Evolutionary conservation across 257 asterid genomes (phyloP).

Genomic region (Anisodus tanguticus): DNA sequence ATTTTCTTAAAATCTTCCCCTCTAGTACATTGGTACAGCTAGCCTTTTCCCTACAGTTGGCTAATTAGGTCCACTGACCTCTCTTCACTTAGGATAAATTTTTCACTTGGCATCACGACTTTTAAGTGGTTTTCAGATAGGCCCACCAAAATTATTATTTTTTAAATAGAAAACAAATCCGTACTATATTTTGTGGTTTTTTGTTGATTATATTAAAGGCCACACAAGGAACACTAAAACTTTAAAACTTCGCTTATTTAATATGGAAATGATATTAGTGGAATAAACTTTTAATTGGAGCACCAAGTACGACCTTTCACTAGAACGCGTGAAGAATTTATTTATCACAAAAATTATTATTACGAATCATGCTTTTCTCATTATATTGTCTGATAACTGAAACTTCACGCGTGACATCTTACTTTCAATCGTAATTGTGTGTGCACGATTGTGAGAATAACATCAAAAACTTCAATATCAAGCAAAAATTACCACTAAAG

Average conservation of each 20-base stretch:
- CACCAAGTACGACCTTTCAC: not conserved
- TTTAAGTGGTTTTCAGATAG: slow-evolving; percentile 26
- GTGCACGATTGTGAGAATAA: not conserved
- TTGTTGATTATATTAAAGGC: slow-evolving; percentile 24
- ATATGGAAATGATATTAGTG: not conserved
- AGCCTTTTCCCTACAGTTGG: not conserved
- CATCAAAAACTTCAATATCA: not conserved
- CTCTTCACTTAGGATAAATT: not conserved
- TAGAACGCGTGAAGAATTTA: not conserved
- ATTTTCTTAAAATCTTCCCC: not conserved
- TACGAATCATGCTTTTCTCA: not conserved
- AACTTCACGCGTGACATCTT: not conserved
- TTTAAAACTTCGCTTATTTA: not conserved
- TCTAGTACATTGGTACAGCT: not conserved
- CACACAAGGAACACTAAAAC: slow-evolving; percentile 13
- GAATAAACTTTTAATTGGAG: slow-evolving; percentile 27
- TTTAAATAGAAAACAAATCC: slow-evolving; percentile 27
- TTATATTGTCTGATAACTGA: not conserved
- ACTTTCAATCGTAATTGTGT: not conserved
- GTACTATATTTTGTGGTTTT: slow-evolving; percentile 22
- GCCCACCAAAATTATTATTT: slow-evolving; percentile 32
- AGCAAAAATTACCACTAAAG: not conserved
- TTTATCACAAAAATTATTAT: not conserved
- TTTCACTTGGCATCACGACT: slow-evolving; percentile 24
- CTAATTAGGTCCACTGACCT: slow-evolving; percentile 30